A percentile compares a stretch with the other conserved stretches of the same genome.
These are phyloP conservation scores for Saccharomycopsis sp. DNA, from an alignment of 805 yeast genomes.

Conservation along the genomic window DNA sequence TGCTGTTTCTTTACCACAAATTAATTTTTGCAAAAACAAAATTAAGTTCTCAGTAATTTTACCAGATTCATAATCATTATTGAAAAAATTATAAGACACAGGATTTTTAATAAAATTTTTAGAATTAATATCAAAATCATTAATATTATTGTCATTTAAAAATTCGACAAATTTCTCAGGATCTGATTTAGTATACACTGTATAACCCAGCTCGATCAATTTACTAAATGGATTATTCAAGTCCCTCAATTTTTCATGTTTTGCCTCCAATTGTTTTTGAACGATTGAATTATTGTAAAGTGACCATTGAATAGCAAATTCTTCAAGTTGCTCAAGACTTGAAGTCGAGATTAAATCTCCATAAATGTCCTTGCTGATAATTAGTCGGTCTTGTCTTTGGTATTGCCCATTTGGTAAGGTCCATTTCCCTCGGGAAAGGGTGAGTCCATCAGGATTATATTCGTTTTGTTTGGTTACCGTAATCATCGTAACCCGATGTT, in stretches of 20 bases:
- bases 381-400: constrained; percentile 20
- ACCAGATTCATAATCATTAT: neutral
- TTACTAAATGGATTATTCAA: constrained; percentile 18
- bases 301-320: constrained; percentile 20
- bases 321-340: neutral
- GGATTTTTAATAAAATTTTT: constrained; percentile 11
- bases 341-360: neutral
- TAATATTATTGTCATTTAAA: neutral
- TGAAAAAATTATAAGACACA: constrained; percentile 7
- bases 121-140: constrained; percentile 8
- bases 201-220: constrained; percentile 20
- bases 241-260: constrained; percentile 7
- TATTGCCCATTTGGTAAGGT: constrained; percentile 17
- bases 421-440: constrained; percentile 18
- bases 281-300: constrained; percentile 5
- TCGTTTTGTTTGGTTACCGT: constrained; percentile 7
- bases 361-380: constrained; percentile 1
- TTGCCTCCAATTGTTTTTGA: constrained; percentile 5
- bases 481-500: constrained; percentile 14
- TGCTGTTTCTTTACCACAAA: constrained; percentile 6
- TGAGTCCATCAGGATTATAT: constrained; percentile 5
- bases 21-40: neutral
- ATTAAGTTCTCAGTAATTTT: constrained; percentile 4
- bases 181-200: constrained; percentile 7
- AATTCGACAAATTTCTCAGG: neutral